These are phyloP conservation scores for Margaritispora aquatica DNA, from an alignment of 495 filamentous ascomycete species.

Conservation along the genomic window DNA sequence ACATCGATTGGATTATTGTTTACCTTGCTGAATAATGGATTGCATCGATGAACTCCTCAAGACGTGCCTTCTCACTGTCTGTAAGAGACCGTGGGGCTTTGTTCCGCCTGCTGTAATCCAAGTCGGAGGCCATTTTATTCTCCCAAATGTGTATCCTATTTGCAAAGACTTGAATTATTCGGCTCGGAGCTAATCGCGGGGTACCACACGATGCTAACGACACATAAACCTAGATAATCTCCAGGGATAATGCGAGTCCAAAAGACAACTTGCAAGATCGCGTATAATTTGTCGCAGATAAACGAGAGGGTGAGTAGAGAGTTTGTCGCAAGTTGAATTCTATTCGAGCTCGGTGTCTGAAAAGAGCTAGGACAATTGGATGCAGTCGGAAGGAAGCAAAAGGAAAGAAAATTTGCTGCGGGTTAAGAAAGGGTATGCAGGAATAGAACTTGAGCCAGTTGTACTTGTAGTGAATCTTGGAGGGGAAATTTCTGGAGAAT, in stretches of 20 bases:
- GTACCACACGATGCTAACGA: constrained; percentile 6
- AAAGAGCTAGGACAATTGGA: not conserved
- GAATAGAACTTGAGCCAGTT: not conserved
- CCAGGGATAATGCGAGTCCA: not conserved
- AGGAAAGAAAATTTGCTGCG: not conserved
- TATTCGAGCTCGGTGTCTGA: not conserved
- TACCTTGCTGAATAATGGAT: constrained; percentile 97
- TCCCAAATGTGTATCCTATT: not conserved
- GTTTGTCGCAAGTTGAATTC: not conserved
- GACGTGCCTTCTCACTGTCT: constrained; percentile 70
- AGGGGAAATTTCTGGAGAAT: not conserved
- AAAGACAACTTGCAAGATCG: not conserved
- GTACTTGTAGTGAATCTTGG: not conserved
- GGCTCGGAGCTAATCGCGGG: not conserved
- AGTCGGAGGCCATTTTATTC: constrained; percentile 41
- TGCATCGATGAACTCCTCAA: constrained; percentile 85
- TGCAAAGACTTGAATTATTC: not conserved
- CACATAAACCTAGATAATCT: not conserved
- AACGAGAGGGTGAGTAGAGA: not conserved
- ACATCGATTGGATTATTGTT: constrained; percentile 13
- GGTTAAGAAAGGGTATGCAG: not conserved
- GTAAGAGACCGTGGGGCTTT: constrained; percentile 71
- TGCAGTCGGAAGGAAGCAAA: not conserved
- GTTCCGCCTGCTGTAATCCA: constrained; percentile 78
- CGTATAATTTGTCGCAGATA: not conserved